These are phyloP conservation scores for Kondoa malvinella DNA, from an alignment of 768 basidiomycete species.

Conservation along the genomic window DNA sequence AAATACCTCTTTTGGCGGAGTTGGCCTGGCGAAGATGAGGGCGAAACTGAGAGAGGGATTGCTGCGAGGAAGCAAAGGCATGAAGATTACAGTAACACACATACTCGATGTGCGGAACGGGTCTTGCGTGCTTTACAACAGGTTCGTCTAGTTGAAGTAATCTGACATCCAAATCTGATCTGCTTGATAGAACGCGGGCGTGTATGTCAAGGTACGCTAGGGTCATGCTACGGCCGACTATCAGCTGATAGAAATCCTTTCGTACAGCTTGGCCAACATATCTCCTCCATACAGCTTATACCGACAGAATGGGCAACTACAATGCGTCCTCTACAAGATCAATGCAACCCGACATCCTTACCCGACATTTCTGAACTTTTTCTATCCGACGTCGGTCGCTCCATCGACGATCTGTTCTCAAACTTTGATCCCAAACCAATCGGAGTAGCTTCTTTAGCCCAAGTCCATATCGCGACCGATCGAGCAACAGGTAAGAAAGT, in stretches of 20 bases:
- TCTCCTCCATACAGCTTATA: slow-evolving; percentile 46
- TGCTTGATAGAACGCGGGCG: slow-evolving; percentile 35
- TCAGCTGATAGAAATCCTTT: no score
- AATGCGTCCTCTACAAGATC: slow-evolving; percentile 39
- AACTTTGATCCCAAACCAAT: slow-evolving; percentile 76
- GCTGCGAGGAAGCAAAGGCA: slow-evolving; percentile 39
- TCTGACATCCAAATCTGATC: background rate
- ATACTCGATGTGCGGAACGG: slow-evolving; percentile 60
- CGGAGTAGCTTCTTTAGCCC: slow-evolving; percentile 87
- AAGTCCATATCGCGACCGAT: slow-evolving; percentile 73
- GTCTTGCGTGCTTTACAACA: slow-evolving; percentile 66
- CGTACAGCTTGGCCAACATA: slow-evolving; percentile 62
- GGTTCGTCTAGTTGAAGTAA: slow-evolving; percentile 35
- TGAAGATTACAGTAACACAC: slow-evolving; percentile 47
- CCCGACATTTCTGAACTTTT: slow-evolving; percentile 61
- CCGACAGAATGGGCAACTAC: slow-evolving; percentile 44
- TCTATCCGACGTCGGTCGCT: slow-evolving; percentile 54
- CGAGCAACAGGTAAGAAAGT: slow-evolving; percentile 54
- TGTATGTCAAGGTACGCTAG: slow-evolving; percentile 54
- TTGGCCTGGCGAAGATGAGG: slow-evolving; percentile 24
- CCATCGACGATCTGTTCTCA: slow-evolving; percentile 58
- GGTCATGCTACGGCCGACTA: no score
- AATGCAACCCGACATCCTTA: slow-evolving; percentile 74
- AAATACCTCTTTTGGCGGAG: slow-evolving; percentile 27
- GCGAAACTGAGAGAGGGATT: slow-evolving; percentile 45